Base-by-base conservation (phyloP, 495 filamentous ascomycete genomes). In the Lasiosphaeris hirsuta region DNA sequence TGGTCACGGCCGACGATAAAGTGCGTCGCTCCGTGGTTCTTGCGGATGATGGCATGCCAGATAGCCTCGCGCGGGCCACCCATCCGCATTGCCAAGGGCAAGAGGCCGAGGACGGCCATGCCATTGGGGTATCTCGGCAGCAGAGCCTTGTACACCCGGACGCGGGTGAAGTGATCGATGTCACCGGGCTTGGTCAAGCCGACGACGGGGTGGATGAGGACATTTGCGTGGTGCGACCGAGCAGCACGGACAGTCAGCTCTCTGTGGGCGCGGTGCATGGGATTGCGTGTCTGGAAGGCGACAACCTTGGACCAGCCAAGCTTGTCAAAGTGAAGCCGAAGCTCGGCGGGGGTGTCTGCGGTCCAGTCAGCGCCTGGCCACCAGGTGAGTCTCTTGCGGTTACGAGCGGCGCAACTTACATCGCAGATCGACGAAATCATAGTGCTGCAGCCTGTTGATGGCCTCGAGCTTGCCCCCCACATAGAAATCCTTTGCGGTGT, bases 21-120 rank as follows among this genome's bases (percentile, higher is more conserved):
- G 82, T 98, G 94, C 11, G 95, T 97, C 38, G 93, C 91, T 62
- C 94, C 94, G 77, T 96, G 91, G 76, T 98, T 98, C 84, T 97
- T 98, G 66, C 94, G 91, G 82, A 98, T 98, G 68, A 98, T 97
- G 61, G 94, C 94, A 80, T 98, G 94, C 94, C 94, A 98, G 77
- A 98, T 92, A 61, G 94, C 94, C 81, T 98, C 94, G 62, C 94
- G 89, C 49, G 94, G 94, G 63, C 94, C 94, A 64, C 92, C 94
- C 94, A 98, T 98, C 69, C 94, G 89, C 94, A 98, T 98, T 60
- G 94, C 94, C 50, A 98, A 81, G 43, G 92, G 92, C 4, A 98
- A 83, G 38, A 98, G 89, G 77, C 92, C 94, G 60, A 98, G 88
- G 41, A 96, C 92, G 56, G 94, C 94, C 94, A 98, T 98, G 63